These are phyloP conservation scores for Ulvella scutata DNA, from an alignment of 139 green algal species.

Conservation along the genomic window DNA sequence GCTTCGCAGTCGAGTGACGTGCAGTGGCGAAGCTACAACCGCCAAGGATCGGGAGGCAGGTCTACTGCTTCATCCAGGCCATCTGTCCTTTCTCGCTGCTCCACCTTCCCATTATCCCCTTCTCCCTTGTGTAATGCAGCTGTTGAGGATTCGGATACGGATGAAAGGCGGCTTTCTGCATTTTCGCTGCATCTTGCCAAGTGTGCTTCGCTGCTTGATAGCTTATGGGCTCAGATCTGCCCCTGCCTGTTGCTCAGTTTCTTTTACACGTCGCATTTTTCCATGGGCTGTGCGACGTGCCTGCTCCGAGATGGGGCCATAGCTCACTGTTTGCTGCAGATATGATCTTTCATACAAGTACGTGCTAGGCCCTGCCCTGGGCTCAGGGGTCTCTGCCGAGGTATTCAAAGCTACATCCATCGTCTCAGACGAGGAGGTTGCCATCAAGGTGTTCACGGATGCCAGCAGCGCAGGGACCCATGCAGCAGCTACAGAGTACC, in stretches of 20 bases:
- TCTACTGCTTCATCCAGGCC: no score
- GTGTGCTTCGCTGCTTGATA: background rate
- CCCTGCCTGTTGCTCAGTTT: background rate
- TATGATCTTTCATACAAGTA: slow-evolving; percentile 3
- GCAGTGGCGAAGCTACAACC: no score
- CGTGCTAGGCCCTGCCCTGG: background rate
- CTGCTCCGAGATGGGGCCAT: no score
- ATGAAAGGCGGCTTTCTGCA: background rate
- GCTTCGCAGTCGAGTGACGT: no score
- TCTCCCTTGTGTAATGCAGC: no score
- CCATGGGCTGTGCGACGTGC: background rate
- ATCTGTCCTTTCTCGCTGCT: no score
- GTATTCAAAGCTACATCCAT: background rate
- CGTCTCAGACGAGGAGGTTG: background rate
- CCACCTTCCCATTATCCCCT: no score
- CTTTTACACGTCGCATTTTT: background rate
- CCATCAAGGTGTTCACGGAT: background rate
- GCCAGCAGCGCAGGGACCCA: background rate
- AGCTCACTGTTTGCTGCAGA: background rate
- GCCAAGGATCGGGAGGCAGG: no score
- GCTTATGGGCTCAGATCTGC: background rate
- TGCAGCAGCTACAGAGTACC: background rate
- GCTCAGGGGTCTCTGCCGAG: background rate
- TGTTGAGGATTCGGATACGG: no score
- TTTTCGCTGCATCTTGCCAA: slow-evolving; percentile 1